Conservation (phyloP, 2,329 filamentous ascomycete species). For the Alternaria postmessia region DNA sequence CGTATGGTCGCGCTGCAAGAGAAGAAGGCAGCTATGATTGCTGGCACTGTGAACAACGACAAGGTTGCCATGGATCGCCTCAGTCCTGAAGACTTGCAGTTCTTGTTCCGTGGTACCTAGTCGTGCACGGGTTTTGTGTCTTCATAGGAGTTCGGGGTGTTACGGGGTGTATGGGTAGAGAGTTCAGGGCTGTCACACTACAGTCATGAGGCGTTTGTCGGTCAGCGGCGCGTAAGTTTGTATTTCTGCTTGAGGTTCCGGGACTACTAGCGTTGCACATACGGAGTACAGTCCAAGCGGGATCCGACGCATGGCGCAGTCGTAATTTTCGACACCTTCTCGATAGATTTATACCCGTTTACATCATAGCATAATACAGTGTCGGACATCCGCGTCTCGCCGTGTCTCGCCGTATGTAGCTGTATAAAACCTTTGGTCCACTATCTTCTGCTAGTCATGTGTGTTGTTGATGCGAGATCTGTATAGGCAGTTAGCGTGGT, state of each 20-base stretch:
- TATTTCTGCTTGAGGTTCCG: not conserved
- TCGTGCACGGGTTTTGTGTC: not conserved
- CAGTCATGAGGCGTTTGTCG: constrained; percentile 9
- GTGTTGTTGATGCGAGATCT: not conserved
- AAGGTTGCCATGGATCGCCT: constrained; percentile 90
- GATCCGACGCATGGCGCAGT: not conserved
- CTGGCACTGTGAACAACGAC: constrained; percentile 94
- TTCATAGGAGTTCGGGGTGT: not conserved
- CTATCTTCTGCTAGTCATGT: not conserved
- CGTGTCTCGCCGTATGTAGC: not conserved
- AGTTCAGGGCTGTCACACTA: not conserved
- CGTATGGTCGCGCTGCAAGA: constrained; percentile 95
- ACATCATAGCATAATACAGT: not conserved
- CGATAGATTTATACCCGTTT: not conserved
- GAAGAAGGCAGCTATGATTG: constrained; percentile 99
- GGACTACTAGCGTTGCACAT: not conserved
- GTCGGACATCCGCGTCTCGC: not conserved
- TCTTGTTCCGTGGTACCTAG: constrained; percentile 83
- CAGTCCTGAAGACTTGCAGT: constrained; percentile 91
- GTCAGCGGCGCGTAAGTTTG: not conserved
- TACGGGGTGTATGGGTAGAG: not conserved
- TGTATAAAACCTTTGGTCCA: not conserved
- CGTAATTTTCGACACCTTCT: not conserved
- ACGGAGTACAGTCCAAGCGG: not conserved
- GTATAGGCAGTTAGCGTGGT: not conserved